Evolutionary conservation across 2,329 filamentous ascomycete genomes (phyloP), one percentile per base, ranked within the genome.

Genomic region (Diplodia sapinea): DNA sequence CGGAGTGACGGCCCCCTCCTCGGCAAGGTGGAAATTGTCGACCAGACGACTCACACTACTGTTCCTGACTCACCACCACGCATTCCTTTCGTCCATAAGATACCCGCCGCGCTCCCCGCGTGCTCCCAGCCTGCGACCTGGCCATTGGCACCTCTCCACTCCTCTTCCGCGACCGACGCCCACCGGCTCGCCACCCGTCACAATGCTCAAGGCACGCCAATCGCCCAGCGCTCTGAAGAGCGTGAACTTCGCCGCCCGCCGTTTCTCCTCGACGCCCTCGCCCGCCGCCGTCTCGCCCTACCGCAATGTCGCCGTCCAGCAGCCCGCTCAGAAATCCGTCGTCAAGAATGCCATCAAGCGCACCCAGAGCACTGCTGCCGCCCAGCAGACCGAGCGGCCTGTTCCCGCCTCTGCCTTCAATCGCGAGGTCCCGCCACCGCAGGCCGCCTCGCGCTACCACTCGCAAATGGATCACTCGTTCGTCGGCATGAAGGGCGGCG

Each of bases 401-500:
- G 72, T 78, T 31, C 79, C 79, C 49, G 79, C 80, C 70, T 82
- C 83, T 13, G 82, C 83, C 49, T 85, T 85, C 81, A 84, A 85
- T 71, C 79, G 81, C 69, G 78, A 82, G 52, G 76, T 81, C 73
- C 78, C 82, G 66, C 79, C 82, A 72, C 82, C 82, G 51, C 74
- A 84, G 72, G 78, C 79, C 75, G 81, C 80, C 65, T 67, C 65
- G 65, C 65, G 65, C 29, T 83, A 80, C 75, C 76, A 79, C 66
- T 82, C 79, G 26, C 82, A 83, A 72, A 82, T 85, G 82, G 83
- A 84, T 75, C 82, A 85, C 73, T 83, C 81, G 69, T 96, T 98
- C 80, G 93, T 98, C 76, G 94, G 94, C 71, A 94, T 94, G 86
- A 96, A 89, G 61, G 94, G 95, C 77, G 95, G 95, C 77, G 90